These are phyloP conservation scores for Spizellomyces punctatus DNA, from an alignment of 192 early-diverging fungal genomes.

Conservation along the genomic window DNA sequence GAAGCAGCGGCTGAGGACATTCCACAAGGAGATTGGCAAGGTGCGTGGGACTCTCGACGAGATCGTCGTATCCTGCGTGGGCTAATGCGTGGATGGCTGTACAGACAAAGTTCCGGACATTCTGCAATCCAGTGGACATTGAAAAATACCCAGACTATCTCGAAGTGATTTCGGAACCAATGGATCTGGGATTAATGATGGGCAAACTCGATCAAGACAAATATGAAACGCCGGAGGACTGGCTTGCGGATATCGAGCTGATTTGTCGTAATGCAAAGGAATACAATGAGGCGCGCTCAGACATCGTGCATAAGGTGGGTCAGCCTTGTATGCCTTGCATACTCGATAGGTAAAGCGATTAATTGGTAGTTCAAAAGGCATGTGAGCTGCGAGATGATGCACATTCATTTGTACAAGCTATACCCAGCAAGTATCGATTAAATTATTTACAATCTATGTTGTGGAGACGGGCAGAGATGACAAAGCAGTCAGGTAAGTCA, in stretches of 20 bases:
- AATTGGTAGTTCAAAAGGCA: neutral
- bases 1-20: conserved; percentile 54
- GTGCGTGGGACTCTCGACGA: conserved; percentile 1
- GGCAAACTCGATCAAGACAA: conserved; percentile 13
- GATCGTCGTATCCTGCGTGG: neutral
- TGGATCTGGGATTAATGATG: conserved; percentile 29
- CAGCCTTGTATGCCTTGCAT: neutral
- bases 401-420: conserved; percentile 4
- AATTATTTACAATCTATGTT: conserved; percentile 19
- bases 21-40: conserved; percentile 58
- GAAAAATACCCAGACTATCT: conserved; percentile 52
- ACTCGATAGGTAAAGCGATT: neutral
- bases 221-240: conserved; percentile 32
- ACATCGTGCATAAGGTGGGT: conserved; percentile 22
- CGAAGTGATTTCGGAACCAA: conserved; percentile 34
- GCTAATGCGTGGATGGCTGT: conserved; percentile 9
- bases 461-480: neutral
- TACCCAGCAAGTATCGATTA: conserved; percentile 13
- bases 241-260: conserved; percentile 25
- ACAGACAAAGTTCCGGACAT: conserved; percentile 32
- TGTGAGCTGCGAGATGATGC: conserved; percentile 15
- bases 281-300: conserved; percentile 24
- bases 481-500: neutral
- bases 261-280: conserved; percentile 14
- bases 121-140: conserved; percentile 47